Evolutionary conservation across 106 monocot genomes (phyloP).

Genomic region (Ottelia alismoides): DNA sequence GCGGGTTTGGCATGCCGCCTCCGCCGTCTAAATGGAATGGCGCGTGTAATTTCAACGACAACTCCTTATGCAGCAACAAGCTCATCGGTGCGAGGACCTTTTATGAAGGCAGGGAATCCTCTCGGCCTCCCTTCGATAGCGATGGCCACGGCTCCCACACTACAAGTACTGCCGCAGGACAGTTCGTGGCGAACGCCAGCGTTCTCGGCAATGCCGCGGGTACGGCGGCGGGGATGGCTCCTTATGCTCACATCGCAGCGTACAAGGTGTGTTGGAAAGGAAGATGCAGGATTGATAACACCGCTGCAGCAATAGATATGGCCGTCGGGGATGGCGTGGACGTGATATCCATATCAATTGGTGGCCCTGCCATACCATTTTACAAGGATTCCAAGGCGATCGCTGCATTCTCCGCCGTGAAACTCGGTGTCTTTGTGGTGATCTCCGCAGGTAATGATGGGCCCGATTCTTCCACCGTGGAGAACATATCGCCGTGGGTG

Average conservation of each 20-base stretch:
- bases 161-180: conserved; percentile 4
- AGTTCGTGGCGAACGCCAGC: conserved; percentile 7
- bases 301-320: conserved; percentile 31
- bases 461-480: too few relatives aligned
- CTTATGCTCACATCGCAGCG: conserved; percentile 22
- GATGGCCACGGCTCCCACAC: conserved; percentile 20
- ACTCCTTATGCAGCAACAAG: conserved; percentile 1
- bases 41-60: neutral
- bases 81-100: neutral
- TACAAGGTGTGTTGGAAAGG: conserved; percentile 41
- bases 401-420: conserved; percentile 25
- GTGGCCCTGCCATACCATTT: conserved; percentile 23
- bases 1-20: too few relatives aligned
- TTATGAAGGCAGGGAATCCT: neutral
- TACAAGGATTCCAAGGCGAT: conserved; percentile 28
- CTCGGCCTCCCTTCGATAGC: neutral
- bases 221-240: conserved; percentile 10
- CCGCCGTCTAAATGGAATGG: too few relatives aligned
- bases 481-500: too few relatives aligned
- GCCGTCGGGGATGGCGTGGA: conserved; percentile 45
- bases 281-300: conserved; percentile 33
- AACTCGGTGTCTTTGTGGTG: conserved; percentile 30
- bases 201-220: conserved; percentile 10
- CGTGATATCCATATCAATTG: conserved; percentile 47
- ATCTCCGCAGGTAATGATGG: conserved; percentile 38